Conservation (phyloP, 345 rosid species). For the Angophora floribunda region DNA sequence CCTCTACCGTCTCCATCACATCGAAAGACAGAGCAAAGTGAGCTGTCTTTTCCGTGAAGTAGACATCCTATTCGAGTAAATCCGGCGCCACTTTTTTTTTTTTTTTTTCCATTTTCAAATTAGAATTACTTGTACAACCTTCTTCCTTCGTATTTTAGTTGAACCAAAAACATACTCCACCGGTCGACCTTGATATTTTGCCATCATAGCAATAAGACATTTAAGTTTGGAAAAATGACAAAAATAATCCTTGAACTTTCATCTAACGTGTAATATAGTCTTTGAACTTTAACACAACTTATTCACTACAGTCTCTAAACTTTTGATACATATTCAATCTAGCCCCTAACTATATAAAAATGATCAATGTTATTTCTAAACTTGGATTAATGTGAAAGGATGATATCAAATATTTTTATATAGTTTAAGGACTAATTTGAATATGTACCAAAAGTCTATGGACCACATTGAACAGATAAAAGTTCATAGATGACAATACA, state of each 20-base stretch:
- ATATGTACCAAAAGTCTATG: too few species aligned
- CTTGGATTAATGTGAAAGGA: not conserved
- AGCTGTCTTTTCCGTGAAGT: not conserved
- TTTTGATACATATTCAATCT: too few species aligned
- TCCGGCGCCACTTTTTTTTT: not conserved
- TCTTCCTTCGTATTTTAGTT: not conserved
- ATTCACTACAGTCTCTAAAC: fast-evolving
- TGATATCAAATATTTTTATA: too few species aligned
- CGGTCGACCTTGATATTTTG: not conserved
- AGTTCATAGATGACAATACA: too few species aligned
- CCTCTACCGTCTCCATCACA: not conserved
- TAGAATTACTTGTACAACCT: not conserved
- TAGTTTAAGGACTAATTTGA: fast-evolving
- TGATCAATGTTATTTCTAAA: fast-evolving
- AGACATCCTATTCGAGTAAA: not conserved
- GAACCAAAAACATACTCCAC: not conserved
- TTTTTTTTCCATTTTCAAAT: not conserved
- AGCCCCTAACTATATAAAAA: too few species aligned
- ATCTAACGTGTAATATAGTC: not conserved
- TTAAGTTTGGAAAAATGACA: not conserved
- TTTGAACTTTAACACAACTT: fast-evolving
- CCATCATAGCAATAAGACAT: not conserved
- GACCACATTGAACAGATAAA: too few species aligned
- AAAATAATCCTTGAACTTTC: not conserved
- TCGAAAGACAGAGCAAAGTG: not conserved